Evolutionary conservation across 1,284 basidiomycete species (phyloP), one percentile per base, ranked within the genome.

Genomic region (Xerocomus amazonicus): DNA sequence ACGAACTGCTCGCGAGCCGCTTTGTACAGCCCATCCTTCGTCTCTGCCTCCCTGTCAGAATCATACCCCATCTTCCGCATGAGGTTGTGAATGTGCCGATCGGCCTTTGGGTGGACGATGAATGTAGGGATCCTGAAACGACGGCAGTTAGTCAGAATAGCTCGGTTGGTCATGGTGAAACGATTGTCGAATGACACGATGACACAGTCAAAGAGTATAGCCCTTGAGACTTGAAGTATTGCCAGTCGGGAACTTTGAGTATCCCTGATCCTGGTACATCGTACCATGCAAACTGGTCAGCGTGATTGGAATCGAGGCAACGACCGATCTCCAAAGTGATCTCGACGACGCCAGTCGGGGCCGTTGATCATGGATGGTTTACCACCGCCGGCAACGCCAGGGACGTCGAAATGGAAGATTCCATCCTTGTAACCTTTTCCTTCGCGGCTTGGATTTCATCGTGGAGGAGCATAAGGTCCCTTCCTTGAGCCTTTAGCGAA

Each of bases 311-410:
- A 42, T 70, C 55, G 28, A 56, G 49, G 48, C 64, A 71, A 27
- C 70, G 59, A 3, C 55, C 52, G n/a, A 70, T 28, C 28, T 52
- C 52, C 12, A 56, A 28, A 3, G 66, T 68, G 4, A 62, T 65
- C 27, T 65, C 66, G 1, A 59, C 61, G 49, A 70, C 42, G 14
- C 70, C 69, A 0, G 63, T 62, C 0, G 57, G 53, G 36, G 70
- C 69, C 9, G 70, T 71, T 71, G 52, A 72, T 60, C 43, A 70
- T 42, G 14, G 68, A 66, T 1, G 70, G 70, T 51, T 72, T 71
- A 1, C 70, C 70, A 9, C 66, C 66, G 9, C 70, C 69, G 14
- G 68, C 58, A n/a, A 62, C 36, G 1, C 70, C 69, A 31, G 67
- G 62, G 19, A 71, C 45, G 5, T 64, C 70, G 28, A 68, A 55